Percentiles rank a stretch among this genome's conserved stretches.
Evolutionary conservation across 2,329 filamentous ascomycete species (phyloP).

Genomic region (Fusarium anthophilum): DNA sequence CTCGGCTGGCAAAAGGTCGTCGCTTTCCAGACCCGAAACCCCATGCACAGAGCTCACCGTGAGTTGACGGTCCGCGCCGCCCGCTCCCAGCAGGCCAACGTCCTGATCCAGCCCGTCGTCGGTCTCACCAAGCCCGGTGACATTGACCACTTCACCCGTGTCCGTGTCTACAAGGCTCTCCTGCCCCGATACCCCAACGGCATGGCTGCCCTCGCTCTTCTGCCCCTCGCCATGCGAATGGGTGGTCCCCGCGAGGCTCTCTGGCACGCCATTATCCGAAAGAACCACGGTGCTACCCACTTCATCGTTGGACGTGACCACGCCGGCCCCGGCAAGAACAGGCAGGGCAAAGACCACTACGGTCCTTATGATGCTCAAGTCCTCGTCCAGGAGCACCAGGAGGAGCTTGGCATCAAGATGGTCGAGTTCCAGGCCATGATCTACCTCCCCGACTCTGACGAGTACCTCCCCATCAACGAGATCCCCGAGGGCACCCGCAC

Average conservation of each 20-base stretch:
- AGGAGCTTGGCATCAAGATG: slow-evolving; percentile 97
- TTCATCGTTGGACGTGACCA: slow-evolving; percentile 99
- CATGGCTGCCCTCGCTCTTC: slow-evolving; percentile 95
- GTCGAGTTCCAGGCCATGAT: slow-evolving; percentile 99
- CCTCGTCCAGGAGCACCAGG: slow-evolving; percentile 94
- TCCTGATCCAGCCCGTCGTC: slow-evolving; percentile 98
- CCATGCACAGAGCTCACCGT: slow-evolving; percentile 98
- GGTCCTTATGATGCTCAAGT: slow-evolving; percentile 97
- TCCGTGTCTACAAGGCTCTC: slow-evolving; percentile 97
- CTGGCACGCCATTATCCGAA: slow-evolving; percentile 99
- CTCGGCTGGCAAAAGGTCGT: slow-evolving; percentile 98
- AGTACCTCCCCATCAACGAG: slow-evolving; percentile 94
- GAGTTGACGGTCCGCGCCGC: slow-evolving; percentile 97
- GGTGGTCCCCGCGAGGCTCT: slow-evolving; percentile 97
- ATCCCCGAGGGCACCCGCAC: slow-evolving; percentile 86
- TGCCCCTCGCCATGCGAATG: slow-evolving; percentile 99
- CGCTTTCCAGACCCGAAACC: slow-evolving; percentile 98
- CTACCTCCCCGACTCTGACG: slow-evolving; percentile 95
- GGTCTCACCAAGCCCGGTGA: slow-evolving; percentile 98
- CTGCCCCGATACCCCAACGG: slow-evolving; percentile 97
- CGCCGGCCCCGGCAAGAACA: slow-evolving; percentile 98
- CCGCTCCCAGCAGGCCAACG: slow-evolving; percentile 95
- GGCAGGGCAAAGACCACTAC: slow-evolving; percentile 95
- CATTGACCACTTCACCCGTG: slow-evolving; percentile 99
- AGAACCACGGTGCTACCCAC: slow-evolving; percentile 98